These are phyloP conservation scores for Calonectria pauciramosa DNA, from an alignment of 2,329 filamentous ascomycete genomes.

Conservation along the genomic window DNA sequence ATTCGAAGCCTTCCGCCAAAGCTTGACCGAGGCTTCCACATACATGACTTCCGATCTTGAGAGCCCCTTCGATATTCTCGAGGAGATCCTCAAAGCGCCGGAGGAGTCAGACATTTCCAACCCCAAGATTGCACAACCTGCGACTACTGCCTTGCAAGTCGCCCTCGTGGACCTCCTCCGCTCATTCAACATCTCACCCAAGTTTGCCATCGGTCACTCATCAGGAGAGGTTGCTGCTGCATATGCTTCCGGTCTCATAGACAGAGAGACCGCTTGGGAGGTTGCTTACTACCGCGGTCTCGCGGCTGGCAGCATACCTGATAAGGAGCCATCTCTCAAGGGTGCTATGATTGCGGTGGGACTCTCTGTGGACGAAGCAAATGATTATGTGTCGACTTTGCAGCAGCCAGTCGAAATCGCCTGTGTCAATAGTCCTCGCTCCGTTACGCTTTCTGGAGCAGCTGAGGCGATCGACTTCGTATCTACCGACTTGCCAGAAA, in stretches of 20 bases:
- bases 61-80: constrained; percentile 51
- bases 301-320: constrained; percentile 47
- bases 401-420: constrained; percentile 52
- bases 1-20: constrained; percentile 57
- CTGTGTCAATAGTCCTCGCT: constrained; percentile 60
- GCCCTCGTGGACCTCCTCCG: constrained; percentile 57
- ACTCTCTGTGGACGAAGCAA: constrained; percentile 47
- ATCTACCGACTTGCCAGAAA: constrained; percentile 48
- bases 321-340: constrained; percentile 44
- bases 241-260: constrained; percentile 54
- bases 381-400: constrained; percentile 43
- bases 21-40: constrained; percentile 51
- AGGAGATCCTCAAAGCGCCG: constrained; percentile 51
- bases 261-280: constrained; percentile 55
- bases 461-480: constrained; percentile 48
- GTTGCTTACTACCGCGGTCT: constrained; percentile 59
- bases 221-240: constrained; percentile 63
- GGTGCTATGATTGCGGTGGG: constrained; percentile 60
- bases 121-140: constrained; percentile 48
- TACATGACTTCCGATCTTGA: constrained; percentile 49
- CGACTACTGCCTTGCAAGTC: constrained; percentile 58
- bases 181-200: constrained; percentile 50
- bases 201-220: constrained; percentile 59
- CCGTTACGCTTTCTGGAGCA: constrained; percentile 60
- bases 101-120: constrained; percentile 49